Base-by-base conservation (phyloP, 164 flowering plant genomes). In the Tetracentron sinense region DNA sequence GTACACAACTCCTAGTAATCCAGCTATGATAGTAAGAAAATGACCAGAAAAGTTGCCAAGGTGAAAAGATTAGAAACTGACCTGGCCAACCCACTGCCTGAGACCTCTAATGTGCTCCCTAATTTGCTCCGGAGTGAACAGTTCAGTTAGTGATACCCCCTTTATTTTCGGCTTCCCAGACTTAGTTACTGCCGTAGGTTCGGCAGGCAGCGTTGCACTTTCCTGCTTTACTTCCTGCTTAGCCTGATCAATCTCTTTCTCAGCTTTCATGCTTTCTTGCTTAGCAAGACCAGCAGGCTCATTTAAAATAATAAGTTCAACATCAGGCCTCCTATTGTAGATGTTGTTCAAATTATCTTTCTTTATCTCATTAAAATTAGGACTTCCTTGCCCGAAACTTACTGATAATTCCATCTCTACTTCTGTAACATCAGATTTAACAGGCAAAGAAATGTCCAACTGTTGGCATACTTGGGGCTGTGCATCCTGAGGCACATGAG, bases 31-130 rank as follows among this genome's bases (percentile, higher is more conserved):
- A 38, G 14, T 38, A 38, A n/a, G n/a, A 53, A 59, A 23, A 55
- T 17, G 28, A 49, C 42, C 22, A 48, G 53, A 52, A 64, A 22
- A 61, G 26, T 6, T 17, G 7, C 7, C 16, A 63, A 42, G 16
- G 28, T 16, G 33, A 56, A 26, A 61, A 54, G 7, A 61, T 49
- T 35, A 56, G 7, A 69, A 14, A 25, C 82, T 64, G 31, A 94
- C 99, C 93, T 94, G 99, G 68, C 97, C 99, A 73, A 89, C 94
- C 99, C 99, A 94, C 78, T 83, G 96, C 75, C 93, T 83, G 64
- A 94, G 96, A 73, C 97, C 90, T 31, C 42, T 65, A 58, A 94
- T 89, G 73, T 94, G 99, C 75, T 78, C 86, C 66, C 86, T 77
- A 42, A 94, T 77, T 85, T 94, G 96, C 74, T 94, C 99, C 3